Evolutionary conservation across 2,329 filamentous ascomycete genomes (phyloP), one percentile per base, ranked within the genome.

Genomic region (Sclerotinia trifoliorum): DNA sequence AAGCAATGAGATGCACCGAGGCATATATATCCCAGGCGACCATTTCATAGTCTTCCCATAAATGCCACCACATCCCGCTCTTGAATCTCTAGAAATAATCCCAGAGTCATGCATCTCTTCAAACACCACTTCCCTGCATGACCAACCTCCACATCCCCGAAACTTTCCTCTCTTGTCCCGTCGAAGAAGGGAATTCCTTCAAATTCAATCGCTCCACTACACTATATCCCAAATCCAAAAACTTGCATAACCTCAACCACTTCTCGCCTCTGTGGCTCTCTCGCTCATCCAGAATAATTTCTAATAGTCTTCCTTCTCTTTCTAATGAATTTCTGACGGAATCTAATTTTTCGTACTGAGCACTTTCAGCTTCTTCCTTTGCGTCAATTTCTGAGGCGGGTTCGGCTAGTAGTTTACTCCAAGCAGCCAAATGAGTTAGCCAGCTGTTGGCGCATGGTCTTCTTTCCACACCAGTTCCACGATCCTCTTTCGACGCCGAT

Each of bases 161-260:
- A 10, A 11, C 26, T 35, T 61, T 62, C 44, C 24, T 57, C 15
- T 42, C 62, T n/a, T 48, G 35, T 32, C n/a, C 58, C n/a, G 11
- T 17, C 2, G 39, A 46, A 11, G 26, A 42, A 29, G 66, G 66
- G 11, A 68, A 68, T 19, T 68, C 60, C 44, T 65, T 68, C 44
- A 68, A 24, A 48, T 65, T 65, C 24, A 68, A 65, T 44, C 66
- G 64, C 44, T 68, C 66, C 39, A 68, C 60, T 17, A 68, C 60
- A 19, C 66, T 68, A 21, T 68, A 68, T 2, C 66, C 66, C 51
- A 64, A 49, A 32, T 65, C 42, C 51, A 68, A 65, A 32, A 65
- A 68, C 11, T 57, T 46, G 32, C 66, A 68, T 29, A 68, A 44
- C 19, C 21, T 32, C 42, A 68, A 26, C 66, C 66, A 68, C 24